Evolutionary conservation across 331 rosid genomes (phyloP), one percentile per base, ranked within the genome.

Genomic region (Ulmus americana): DNA sequence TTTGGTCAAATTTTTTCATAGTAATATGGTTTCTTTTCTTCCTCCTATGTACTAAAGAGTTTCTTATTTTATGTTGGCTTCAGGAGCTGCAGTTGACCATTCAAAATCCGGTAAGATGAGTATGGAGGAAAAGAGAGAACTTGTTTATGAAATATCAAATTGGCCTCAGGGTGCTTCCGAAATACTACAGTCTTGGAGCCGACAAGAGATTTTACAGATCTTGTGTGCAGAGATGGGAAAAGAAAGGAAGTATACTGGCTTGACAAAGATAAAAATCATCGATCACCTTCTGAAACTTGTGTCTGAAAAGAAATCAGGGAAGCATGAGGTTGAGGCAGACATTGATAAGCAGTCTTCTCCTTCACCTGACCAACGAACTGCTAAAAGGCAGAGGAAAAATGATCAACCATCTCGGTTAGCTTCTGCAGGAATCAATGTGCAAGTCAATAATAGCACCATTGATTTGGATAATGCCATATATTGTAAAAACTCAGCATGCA

Each of bases 171-270:
- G 86, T 64, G 98, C 98, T 65, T 72, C 83, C 11, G 95, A 89
- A 72, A 58, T 81, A 73, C 85, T 92, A 38, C 98, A 92, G 79
- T 78, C 90, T 28, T 92, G 96, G 94, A 92, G 95, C 69, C 97
- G 97, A 57, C 94, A 85, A 72, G 97, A 92, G 77, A 85, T 92
- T 72, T 76, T 92, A 53, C 91, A 92, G 80, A 82, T 92, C 69
- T 69, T 92, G 61, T 92, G 98, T 76, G 94, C 84, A 41, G 98
- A 92, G 81, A 85, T 92, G 98, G 98, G 98, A 50, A 92, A 92
- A 74, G 98, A 92, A 75, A 87, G 98, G 76, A 92, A 92, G 77
- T 92, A 92, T 69, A 92, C 98, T n/a, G 98, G 98, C 51, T 64
- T 92, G 71, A 92, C 98, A 12, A 92, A 92, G 84, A 50, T 90